Evolutionary conservation across 768 basidiomycete species (phyloP), one percentile per base, ranked within the genome.

Genomic region (Termitomyces heimii): DNA sequence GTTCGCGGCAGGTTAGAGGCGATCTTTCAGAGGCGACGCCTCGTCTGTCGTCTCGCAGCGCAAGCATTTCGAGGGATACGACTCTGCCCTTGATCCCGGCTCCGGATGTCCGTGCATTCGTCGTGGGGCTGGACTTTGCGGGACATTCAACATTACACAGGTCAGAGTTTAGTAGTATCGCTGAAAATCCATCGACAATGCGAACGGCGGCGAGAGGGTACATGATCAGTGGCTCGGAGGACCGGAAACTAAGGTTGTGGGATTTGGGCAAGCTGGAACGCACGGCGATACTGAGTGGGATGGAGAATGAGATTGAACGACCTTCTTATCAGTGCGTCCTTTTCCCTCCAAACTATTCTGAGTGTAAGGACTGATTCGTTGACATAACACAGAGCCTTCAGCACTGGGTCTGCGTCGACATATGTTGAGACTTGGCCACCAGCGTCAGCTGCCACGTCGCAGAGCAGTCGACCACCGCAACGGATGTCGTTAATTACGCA

Each of bases 171-270:
- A 76, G 73, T 40, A 78, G 79, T 42, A 60, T 77, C 37, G 70
- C 62, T 29, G 81, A 81, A 46, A 64, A 73, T 24, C 70, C 68
- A 35, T 65, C 68, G 13, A 70, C 75, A 20, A 70, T 71, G n/a
- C 73, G 78, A 22, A 72, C 75, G 32, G 60, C 66, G 26, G 72
- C 73, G 24, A 75, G 81, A 34, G 92, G 90, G 0, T 98, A 86
- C 68, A 77, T 96, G 70, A 72, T 98, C 29, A 93, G 83, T 24
- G 96, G 92, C 1, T 96, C 94, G 0, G 92, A 95, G 63, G 97
- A 99, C 70, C 81, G 88, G 49, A 87, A 85, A 63, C 78, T 99
- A 40, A 79, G 93, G 26, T 77, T 92, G 60, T 98, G 94, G 94
- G 94, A 98, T 70, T 68, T 97, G 57, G 82, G 76, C 8, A 82